Percentiles rank a stretch among this genome's conserved stretches.
phyloP scores from a whole-genome alignment of 2,329 filamentous ascomycete genomes.

The Thielaviopsis punctulata region DNA sequence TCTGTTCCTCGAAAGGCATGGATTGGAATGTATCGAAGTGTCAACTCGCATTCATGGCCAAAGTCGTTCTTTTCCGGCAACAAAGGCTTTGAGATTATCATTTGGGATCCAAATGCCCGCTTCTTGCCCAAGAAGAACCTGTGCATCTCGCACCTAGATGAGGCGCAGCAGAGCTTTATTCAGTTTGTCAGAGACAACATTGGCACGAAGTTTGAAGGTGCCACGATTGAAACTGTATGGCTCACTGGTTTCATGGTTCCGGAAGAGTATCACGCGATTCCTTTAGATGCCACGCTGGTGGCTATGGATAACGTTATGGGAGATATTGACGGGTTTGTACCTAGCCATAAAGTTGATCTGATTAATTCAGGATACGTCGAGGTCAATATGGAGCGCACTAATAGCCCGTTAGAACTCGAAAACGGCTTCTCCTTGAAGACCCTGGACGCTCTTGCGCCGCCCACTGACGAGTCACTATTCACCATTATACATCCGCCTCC shows the following conservation, averaged over 20 bases:
- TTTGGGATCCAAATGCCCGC: conserved; percentile 31
- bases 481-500: conserved; percentile 20
- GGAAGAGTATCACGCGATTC: conserved; percentile 14
- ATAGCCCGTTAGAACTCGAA: neutral
- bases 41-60: conserved; percentile 19
- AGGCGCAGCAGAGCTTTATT: conserved; percentile 30
- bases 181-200: conserved; percentile 19
- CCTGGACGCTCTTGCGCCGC: conserved; percentile 21
- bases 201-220: conserved; percentile 17
- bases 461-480: neutral
- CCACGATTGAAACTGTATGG: conserved; percentile 28
- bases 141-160: conserved; percentile 22
- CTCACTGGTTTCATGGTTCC: conserved; percentile 21
- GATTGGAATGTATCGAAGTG: conserved; percentile 31
- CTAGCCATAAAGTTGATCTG: conserved; percentile 19
- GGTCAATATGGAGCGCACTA: conserved; percentile 13
- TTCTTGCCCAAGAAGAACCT: conserved; percentile 13
- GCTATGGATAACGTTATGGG: conserved; percentile 20
- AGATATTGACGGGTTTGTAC: conserved; percentile 21
- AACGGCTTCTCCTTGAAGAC: conserved; percentile 16
- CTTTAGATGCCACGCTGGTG: conserved; percentile 26
- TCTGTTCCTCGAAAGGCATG: conserved; percentile 28
- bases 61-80: neutral
- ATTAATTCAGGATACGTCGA: conserved; percentile 16
- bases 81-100: conserved; percentile 28